Base-by-base conservation (phyloP, 148 eudicot species). In the Heliosperma pusillum region DNA sequence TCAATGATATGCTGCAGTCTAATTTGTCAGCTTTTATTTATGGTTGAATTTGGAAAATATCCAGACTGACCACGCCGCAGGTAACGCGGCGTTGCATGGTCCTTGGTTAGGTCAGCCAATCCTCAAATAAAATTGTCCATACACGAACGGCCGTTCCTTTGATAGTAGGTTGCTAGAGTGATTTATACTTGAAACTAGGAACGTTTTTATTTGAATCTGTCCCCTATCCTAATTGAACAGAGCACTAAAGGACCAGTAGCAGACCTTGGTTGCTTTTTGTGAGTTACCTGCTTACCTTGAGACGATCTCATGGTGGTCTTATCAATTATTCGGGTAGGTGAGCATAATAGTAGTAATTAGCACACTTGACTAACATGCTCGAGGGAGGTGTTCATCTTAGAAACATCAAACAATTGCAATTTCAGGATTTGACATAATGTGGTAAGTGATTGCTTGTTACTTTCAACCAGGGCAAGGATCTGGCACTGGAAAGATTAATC, bases 401-500 rank as follows among this genome's bases (percentile, higher is more conserved):
- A 77, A 6, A 26, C 17, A 59, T 59, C 13, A 59, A 26, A 59
- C 12, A 55, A 16, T 19, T 55, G 59, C 24, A 2, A 7, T 5
- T 36, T 36, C 42, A 36, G 26, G 20, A 58, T 58, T 25, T 26
- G 20, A 62, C 36, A 62, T 26, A 19, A 25, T 30, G 9, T n/a
- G 13, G n/a, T 42, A 8, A 66, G 2, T 66, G 52, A 45, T 20
- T 15, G 5, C 20, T 50, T 47, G 58, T 24, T 52, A 25, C 16
- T 19, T 64, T 80, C 74, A 56, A 57, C 57, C 87, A 92, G 99
- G 94, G 66, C 80, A 83, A 68, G 96, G 94, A 66, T 95, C 92
- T 77, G 84, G 89, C 36, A 82, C 84, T 7, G 89, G 89, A 63
- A 86, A 24, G 70, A 90, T 95, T 27, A 70, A 75, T 67, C 78